phyloP scores from a whole-genome alignment of 345 rosid genomes.

The Eucalyptus lansdowneana region DNA sequence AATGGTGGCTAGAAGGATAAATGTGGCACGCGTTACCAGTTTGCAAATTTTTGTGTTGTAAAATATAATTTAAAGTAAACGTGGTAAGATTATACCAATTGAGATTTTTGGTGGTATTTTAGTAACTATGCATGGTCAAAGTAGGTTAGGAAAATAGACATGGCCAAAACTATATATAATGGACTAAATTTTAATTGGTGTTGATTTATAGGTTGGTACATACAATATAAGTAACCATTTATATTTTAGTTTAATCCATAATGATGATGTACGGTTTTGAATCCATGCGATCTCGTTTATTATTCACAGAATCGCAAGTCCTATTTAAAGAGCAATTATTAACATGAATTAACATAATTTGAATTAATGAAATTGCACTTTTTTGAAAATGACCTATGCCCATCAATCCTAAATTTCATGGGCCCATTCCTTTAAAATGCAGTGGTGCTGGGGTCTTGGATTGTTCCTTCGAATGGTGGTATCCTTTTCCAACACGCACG shows the following conservation, averaged over 20 bases:
- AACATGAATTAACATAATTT: neutral
- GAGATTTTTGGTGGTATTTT: neutral
- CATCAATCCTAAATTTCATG: neutral
- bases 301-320: neutral
- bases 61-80: accelerated
- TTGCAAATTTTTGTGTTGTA: accelerated
- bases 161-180: neutral
- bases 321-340: neutral
- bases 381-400: neutral
- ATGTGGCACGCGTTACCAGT: accelerated
- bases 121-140: neutral
- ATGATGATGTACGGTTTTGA: neutral
- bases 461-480: neutral
- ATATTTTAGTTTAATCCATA: neutral
- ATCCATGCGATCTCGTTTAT: neutral
- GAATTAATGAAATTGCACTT: neutral
- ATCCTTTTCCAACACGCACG: neutral
- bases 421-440: neutral
- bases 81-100: too few species aligned
- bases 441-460: neutral
- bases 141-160: neutral
- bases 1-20: neutral
- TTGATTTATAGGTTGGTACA: neutral
- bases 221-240: neutral
- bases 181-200: neutral